Conservation (phyloP, 169 alveolate species). For the Cytauxzoon felis region DNA sequence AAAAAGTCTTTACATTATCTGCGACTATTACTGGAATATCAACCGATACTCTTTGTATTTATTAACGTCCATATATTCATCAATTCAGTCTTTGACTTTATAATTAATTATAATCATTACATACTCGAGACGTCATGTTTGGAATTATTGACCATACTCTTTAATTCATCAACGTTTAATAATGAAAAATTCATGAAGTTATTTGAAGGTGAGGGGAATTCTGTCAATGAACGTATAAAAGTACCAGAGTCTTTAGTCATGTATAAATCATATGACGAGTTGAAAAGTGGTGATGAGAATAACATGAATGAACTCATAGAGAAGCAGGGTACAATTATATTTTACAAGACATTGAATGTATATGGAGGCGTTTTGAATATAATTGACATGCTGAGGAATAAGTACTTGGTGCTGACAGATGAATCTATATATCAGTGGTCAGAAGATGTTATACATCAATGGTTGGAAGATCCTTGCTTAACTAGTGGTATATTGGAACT, state of each 20-base stretch:
- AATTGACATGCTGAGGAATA: slow-evolving; percentile 34
- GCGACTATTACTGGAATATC: slow-evolving; percentile 18
- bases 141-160: slow-evolving; percentile 8
- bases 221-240: neutral
- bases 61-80: slow-evolving; percentile 17
- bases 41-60: slow-evolving; percentile 41
- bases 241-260: neutral
- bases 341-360: slow-evolving; percentile 13
- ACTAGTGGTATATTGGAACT: slow-evolving; percentile 1
- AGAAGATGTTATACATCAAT: slow-evolving; percentile 15
- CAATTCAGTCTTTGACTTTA: slow-evolving; percentile 42
- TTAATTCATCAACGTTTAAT: slow-evolving; percentile 45
- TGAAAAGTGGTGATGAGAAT: neutral
- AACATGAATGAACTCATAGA: slow-evolving; percentile 26
- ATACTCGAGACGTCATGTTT: slow-evolving; percentile 22
- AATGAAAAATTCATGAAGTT: slow-evolving; percentile 37
- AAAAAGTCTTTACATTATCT: too few relatives aligned
- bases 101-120: slow-evolving; percentile 1
- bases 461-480: slow-evolving; percentile 16
- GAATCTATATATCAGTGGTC: slow-evolving; percentile 38
- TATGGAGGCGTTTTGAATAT: slow-evolving; percentile 40
- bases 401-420: slow-evolving; percentile 8
- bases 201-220: slow-evolving; percentile 16
- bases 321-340: slow-evolving; percentile 42
- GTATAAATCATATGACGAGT: slow-evolving; percentile 17